Base-by-base conservation (phyloP, 495 filamentous ascomycete species). In the Lichina pygmaea region DNA sequence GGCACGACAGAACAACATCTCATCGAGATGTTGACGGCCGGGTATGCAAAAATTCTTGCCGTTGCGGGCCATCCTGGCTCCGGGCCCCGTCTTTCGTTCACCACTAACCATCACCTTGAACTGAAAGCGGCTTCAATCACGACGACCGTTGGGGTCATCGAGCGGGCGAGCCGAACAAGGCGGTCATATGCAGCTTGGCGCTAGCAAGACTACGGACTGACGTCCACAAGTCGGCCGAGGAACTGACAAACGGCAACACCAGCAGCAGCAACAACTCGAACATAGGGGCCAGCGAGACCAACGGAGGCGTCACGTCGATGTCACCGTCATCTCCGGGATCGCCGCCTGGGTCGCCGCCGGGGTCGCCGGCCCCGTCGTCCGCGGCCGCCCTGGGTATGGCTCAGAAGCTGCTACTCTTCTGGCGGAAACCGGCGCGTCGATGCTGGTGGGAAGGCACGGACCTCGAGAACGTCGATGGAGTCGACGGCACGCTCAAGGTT, bases 371-470 rank as follows among this genome's bases (percentile, higher is more conserved):
- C 2, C 10, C 10, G 10, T 11, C 10, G 11, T 11, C 36, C 36
- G 36, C 36, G 11, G 36, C 36, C 58, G 77, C 84, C 0, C 82
- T 94, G 12, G 86, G 86, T 17, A 99, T 99, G 89, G 89, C 89
- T 9, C 89, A 99, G 60, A 99, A 99, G 64, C 72, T 99, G 39
- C 67, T 99, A 12, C 68, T 99, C 1, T 99, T 99, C 64, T 99
- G 89, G 89, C 70, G 89, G 50, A 99, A 99, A 59, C 89, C 89
- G 7, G 89, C 89, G 24, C 69, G 89, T 42, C 68, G 89, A 56
- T 99, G 89, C 64, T 99, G 89, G 89, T 99, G 89, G 89, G 89
- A 95, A 57, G 91, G 89, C 8, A 77, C 94, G n/a, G 86, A 94
- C 54, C 65, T 99, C 16, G 71, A 83, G 13, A 61, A 77, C 46